Percentiles rank a stretch among this genome's conserved stretches.
Conservation (phyloP, 2,329 filamentous ascomycete species). For the Colletotrichum higginsianum region DNA sequence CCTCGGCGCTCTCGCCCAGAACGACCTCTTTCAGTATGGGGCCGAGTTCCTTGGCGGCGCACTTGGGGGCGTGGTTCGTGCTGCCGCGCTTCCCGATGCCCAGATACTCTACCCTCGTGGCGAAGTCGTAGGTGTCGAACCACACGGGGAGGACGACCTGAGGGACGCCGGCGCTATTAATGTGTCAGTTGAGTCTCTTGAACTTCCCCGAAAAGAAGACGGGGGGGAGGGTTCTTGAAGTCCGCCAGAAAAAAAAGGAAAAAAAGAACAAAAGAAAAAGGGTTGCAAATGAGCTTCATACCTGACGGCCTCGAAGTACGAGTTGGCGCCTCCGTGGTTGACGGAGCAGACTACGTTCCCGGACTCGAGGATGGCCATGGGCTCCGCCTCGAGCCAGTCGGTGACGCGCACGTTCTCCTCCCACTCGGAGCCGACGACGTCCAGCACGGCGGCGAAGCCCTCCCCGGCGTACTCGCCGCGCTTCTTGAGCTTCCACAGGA, state of each 20-base stretch:
- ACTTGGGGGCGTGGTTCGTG: constrained; percentile 2
- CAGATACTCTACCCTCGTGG: constrained; percentile 59
- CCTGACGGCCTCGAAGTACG: constrained; percentile 56
- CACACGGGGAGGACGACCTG: constrained; percentile 62
- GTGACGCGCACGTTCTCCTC: constrained; percentile 52
- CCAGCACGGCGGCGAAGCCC: neutral
- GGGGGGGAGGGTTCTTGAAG: too few species aligned
- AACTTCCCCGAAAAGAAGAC: too few species aligned
- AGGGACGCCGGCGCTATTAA: constrained; percentile 58
- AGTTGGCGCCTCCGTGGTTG: constrained; percentile 64
- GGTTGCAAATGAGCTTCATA: constrained; percentile 42
- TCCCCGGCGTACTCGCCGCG: neutral
- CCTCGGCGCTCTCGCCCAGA: neutral
- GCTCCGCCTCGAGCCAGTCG: constrained; percentile 58
- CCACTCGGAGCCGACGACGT: constrained; percentile 5
- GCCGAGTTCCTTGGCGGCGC: constrained; percentile 1
- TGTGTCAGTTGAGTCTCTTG: constrained; percentile 5
- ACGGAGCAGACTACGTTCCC: constrained; percentile 57
- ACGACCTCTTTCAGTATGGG: constrained; percentile 7
- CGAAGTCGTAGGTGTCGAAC: constrained; percentile 64
- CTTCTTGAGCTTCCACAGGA: constrained; percentile 55
- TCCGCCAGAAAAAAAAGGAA: too few species aligned
- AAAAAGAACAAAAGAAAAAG: too few species aligned
- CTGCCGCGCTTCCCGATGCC: constrained; percentile 54
- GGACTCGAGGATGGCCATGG: constrained; percentile 53